Evolutionary conservation across 108 stramenopile species (phyloP).

Genomic region (Nitzschia sp.): DNA sequence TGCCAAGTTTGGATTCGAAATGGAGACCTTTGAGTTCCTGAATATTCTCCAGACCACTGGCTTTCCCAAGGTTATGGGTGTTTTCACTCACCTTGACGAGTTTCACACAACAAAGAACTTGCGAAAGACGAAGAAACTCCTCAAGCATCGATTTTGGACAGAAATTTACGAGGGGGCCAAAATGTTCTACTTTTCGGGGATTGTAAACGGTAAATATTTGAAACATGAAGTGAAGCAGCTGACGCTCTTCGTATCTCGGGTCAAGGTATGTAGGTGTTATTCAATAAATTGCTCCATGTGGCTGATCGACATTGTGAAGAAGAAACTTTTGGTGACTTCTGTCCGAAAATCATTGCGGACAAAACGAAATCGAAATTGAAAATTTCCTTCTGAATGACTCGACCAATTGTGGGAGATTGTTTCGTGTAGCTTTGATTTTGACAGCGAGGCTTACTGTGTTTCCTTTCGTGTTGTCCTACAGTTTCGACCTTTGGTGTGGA

Average conservation of each 20-base stretch:
- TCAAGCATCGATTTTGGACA: constrained; percentile 99
- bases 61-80: constrained; percentile 98
- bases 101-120: constrained; percentile 92
- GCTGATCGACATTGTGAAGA: constrained; percentile 3
- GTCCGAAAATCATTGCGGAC: constrained; percentile 27
- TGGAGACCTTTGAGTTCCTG: constrained; percentile 99
- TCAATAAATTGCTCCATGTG: neutral
- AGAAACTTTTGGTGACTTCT: constrained; percentile 46
- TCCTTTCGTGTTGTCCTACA: constrained; percentile 24
- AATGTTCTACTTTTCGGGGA: constrained; percentile 96
- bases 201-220: constrained; percentile 93
- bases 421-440: neutral
- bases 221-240: constrained; percentile 95
- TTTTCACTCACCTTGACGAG: constrained; percentile 96
- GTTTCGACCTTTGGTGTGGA: constrained; percentile 96
- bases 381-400: neutral
- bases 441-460: neutral
- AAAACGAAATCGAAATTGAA: constrained; percentile 3
- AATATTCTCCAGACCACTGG: constrained; percentile 98
- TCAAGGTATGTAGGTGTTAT: constrained; percentile 72
- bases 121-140: constrained; percentile 86
- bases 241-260: constrained; percentile 80
- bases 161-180: constrained; percentile 99
- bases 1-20: constrained; percentile 99
- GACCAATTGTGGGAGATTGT: neutral